Evolutionary conservation across 2,329 filamentous ascomycete species (phyloP), one percentile per base, ranked within the genome.

Genomic region (Cladosporium sp.): DNA sequence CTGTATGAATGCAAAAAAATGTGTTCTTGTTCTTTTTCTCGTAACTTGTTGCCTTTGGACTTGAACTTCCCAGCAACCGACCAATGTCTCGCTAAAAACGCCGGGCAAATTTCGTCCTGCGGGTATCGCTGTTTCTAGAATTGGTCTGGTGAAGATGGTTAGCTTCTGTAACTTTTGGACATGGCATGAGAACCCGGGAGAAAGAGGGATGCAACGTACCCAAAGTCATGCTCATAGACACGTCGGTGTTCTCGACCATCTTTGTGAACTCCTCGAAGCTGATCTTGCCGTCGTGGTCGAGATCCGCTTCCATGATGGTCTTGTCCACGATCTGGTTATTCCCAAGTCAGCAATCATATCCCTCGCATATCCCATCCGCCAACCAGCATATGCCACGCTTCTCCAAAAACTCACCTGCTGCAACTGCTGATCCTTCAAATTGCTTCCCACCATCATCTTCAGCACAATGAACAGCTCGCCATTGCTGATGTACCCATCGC

Each of bases 371-470:
- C 51, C n/a, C 18, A n/a, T 15, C 26, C 44, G 4, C 34, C 55
- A 7, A 21, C 5, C 21, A 18, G 7, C 14, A 18, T 59, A 26
- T 47, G 24, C 18, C n/a, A 1, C 38, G 11, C 18, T 12, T 15
- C 7, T 11, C 15, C 12, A 11, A 44, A 44, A 44, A 68, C 73
- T 26, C 74, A 83, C 82, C 80, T 94, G 95, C 83, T 99, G 95
- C 78, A 99, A 83, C 83, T 99, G 95, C 81, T 97, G 92, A 80
- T 99, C 95, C 86, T 99, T 99, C 76, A 99, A 83, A 80, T 99
- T 99, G 83, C 92, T 97, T 67, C 95, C 95, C 61, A 99, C 95
- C 95, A 99, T 99, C 95, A 99, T 99, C 90, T 99, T 99, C 75
- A 99, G 86, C 76, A 99, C 95, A 75, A 99, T 98, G 80, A 98